Percentiles rank a stretch among this genome's conserved stretches.
phyloP scores from a whole-genome alignment of 2,329 filamentous ascomycete genomes.

The Rachicladosporium sp. region DNA sequence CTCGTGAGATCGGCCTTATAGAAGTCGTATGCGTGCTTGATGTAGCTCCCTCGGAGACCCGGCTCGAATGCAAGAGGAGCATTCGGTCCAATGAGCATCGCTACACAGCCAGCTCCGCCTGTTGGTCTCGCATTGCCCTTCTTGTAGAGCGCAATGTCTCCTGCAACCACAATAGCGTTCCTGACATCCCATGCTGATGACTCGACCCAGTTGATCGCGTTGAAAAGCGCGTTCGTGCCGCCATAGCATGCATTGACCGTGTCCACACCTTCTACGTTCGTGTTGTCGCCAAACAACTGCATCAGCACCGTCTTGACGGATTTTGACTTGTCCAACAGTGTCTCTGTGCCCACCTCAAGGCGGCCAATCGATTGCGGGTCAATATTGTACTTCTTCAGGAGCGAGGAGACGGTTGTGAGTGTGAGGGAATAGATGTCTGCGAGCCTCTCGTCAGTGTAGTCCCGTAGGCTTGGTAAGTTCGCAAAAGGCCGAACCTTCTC shows the following conservation, averaged over 20 bases:
- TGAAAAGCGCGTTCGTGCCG: slow-evolving; percentile 43
- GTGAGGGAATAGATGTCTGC: slow-evolving; percentile 42
- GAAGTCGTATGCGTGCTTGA: slow-evolving; percentile 42
- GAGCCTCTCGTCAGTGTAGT: background rate
- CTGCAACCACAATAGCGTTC: slow-evolving; percentile 39
- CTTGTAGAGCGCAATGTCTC: slow-evolving; percentile 43
- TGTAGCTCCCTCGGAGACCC: slow-evolving; percentile 38
- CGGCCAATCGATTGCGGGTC: slow-evolving; percentile 39
- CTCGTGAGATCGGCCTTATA: slow-evolving; percentile 43
- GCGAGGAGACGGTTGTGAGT: slow-evolving; percentile 39
- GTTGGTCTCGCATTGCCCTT: slow-evolving; percentile 42
- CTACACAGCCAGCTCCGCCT: slow-evolving; percentile 41
- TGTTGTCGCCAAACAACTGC: slow-evolving; percentile 42
- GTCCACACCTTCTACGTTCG: slow-evolving; percentile 42
- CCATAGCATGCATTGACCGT: slow-evolving; percentile 44
- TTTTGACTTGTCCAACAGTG: slow-evolving; percentile 43
- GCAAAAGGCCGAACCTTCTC: slow-evolving; percentile 29
- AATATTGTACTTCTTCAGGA: slow-evolving; percentile 41
- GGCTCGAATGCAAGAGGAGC: slow-evolving; percentile 39
- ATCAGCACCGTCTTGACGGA: slow-evolving; percentile 43
- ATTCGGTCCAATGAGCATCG: slow-evolving; percentile 41
- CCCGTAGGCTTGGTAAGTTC: background rate
- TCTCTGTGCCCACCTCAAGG: slow-evolving; percentile 43
- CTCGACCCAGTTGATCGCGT: slow-evolving; percentile 42
- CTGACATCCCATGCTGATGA: slow-evolving; percentile 42